Evolutionary conservation across 2,329 filamentous ascomycete genomes (phyloP).

Genomic region (Amesomyces nigricolor): DNA sequence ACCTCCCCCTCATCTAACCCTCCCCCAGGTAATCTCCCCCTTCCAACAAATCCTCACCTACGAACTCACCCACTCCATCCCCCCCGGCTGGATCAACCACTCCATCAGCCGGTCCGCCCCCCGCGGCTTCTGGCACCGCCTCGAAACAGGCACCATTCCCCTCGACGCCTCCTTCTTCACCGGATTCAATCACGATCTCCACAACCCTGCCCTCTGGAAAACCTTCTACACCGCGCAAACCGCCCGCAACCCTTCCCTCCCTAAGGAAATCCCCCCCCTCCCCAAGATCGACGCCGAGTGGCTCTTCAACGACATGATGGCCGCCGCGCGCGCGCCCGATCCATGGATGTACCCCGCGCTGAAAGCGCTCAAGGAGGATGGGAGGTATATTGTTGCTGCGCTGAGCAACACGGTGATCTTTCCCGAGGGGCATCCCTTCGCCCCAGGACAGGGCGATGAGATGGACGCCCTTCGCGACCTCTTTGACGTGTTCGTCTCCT

Average conservation of each 20-base stretch:
- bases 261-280: constrained; percentile 49
- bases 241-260: constrained; percentile 37
- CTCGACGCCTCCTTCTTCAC: constrained; percentile 71
- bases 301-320: constrained; percentile 93
- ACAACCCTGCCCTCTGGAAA: constrained; percentile 61
- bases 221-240: constrained; percentile 51
- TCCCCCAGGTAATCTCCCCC: constrained; percentile 71
- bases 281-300: constrained; percentile 70
- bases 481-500: constrained; percentile 86
- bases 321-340: constrained; percentile 61
- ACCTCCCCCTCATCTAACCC: constrained; percentile 17
- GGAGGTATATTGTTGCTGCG: constrained; percentile 68
- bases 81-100: constrained; percentile 85
- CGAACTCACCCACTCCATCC: constrained; percentile 69
- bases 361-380: constrained; percentile 57
- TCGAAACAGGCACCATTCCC: constrained; percentile 77
- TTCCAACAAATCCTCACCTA: constrained; percentile 93
- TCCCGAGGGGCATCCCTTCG: constrained; percentile 38
- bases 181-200: constrained; percentile 70
- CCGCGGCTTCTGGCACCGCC: constrained; percentile 76
- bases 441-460: too few species aligned
- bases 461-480: constrained; percentile 27
- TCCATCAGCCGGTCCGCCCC: constrained; percentile 76
- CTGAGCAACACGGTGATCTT: constrained; percentile 89
- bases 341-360: constrained; percentile 86